Base-by-base conservation (phyloP, 257 asterid species). In the Nicotiana tabacum region DNA sequence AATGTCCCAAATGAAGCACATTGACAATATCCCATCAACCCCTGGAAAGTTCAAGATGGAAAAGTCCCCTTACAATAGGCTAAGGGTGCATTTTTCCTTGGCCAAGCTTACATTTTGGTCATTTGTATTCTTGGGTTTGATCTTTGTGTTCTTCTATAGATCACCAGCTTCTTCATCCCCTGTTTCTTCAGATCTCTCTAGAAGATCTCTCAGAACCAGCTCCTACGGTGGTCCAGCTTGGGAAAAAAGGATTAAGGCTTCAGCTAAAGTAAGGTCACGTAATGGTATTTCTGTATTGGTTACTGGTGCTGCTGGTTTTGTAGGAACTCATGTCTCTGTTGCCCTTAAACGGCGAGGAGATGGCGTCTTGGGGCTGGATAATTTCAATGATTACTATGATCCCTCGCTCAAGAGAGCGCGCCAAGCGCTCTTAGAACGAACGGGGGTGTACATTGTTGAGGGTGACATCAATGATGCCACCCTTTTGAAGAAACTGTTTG, bases 21-120 rank as follows among this genome's bases (percentile, higher is more conserved):
- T 90, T 90, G 97, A 89, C 86, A 83, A 82, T 85, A 43, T 86
- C 82, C 97, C 97, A 46, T 90, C 97, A 69, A 90, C 97, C 82
- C 97, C 94, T 13, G 99, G 99, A 30, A 95, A 95, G 96, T 94
- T 92, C 91, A 95, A 95, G 95, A 93, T 93, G 97, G 99, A 95
- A 84, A 95, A 95, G 82, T 92, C 97, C 2, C 92, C 93, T 0
- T 91, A 91, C 83, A 88, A 86, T 69, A 88, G 97, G 87, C 91
- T 90, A 81, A 87, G 98, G 90, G 90, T 89, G 8, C 95, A 92
- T 86, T 91, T 90, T 39, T 91, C 98, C 60, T 77, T 95, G 39
- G 90, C 94, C 81, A 95, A 95, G 93, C 97, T 95, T 43, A 87
- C 97, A 57, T 91, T 95, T 83, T 95, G 99, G 99, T 95, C 98